Evolutionary conservation across 345 rosid genomes (phyloP).

Genomic region (Mangifera indica): DNA sequence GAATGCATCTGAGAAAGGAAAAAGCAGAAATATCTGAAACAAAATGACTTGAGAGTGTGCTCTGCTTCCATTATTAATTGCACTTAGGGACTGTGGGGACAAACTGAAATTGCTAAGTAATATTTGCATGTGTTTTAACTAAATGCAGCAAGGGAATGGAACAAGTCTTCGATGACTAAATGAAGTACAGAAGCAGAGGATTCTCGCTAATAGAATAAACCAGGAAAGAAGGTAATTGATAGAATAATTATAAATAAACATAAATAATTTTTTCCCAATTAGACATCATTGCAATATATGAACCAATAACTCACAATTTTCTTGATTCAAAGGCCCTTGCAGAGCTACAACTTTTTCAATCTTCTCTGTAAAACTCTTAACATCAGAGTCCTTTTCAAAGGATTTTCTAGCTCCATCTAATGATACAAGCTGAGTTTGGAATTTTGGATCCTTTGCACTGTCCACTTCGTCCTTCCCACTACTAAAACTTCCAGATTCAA

Average conservation of each 20-base stretch:
- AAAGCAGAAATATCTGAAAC: not conserved
- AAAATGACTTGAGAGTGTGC: not conserved
- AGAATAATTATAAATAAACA: not conserved
- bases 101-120: not conserved
- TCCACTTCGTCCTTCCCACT: constrained; percentile 30
- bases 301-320: constrained; percentile 53
- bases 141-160: constrained; percentile 4
- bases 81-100: not conserved
- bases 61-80: not conserved
- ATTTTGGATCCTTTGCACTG: constrained; percentile 29
- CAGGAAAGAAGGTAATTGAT: not conserved
- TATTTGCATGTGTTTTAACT: not conserved
- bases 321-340: constrained; percentile 45
- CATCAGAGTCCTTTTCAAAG: constrained; percentile 36
- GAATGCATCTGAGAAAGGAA: not conserved
- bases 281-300: constrained; percentile 3
- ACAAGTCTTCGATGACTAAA: not conserved
- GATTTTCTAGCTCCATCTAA: constrained; percentile 40
- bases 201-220: not conserved
- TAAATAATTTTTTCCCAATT: not conserved
- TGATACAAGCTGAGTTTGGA: constrained; percentile 26
- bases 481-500: constrained; percentile 42
- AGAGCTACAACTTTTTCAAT: constrained; percentile 44
- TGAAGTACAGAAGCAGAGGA: not conserved
- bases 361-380: constrained; percentile 45